phyloP scores from a whole-genome alignment of 331 rosid species.

The Telfairia occidentalis region DNA sequence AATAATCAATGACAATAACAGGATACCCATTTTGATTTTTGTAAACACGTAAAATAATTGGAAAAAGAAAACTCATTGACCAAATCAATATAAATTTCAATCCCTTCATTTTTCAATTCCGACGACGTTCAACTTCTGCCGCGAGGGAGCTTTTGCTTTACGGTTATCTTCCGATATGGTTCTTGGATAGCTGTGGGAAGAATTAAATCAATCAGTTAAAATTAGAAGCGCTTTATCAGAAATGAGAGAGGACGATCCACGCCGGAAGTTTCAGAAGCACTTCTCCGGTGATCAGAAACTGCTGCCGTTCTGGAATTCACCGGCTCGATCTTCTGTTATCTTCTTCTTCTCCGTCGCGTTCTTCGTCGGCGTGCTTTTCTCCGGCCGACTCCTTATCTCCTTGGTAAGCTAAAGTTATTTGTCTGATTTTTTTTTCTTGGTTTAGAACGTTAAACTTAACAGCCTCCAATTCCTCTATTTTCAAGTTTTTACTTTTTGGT shows the following conservation, averaged over 20 bases:
- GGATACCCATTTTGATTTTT: neutral
- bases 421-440: no score
- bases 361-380: neutral
- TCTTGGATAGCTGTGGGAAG: neutral
- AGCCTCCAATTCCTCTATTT: no score
- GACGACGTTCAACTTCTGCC: no score
- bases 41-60: neutral
- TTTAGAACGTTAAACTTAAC: no score
- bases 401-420: no score
- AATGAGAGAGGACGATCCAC: conserved; percentile 8
- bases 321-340: neutral
- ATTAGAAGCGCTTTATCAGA: neutral
- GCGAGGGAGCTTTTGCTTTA: neutral
- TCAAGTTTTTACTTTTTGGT: no score
- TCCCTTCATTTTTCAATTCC: neutral
- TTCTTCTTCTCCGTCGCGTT: neutral
- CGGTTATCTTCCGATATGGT: neutral
- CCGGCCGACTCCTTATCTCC: neutral
- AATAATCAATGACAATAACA: neutral
- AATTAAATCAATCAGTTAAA: neutral
- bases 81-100: neutral
- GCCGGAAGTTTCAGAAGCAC: neutral
- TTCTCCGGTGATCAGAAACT: neutral
- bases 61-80: neutral
- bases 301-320: neutral